Evolutionary conservation across 2,329 filamentous ascomycete species (phyloP).

Genomic region (Pezicula radicicola): DNA sequence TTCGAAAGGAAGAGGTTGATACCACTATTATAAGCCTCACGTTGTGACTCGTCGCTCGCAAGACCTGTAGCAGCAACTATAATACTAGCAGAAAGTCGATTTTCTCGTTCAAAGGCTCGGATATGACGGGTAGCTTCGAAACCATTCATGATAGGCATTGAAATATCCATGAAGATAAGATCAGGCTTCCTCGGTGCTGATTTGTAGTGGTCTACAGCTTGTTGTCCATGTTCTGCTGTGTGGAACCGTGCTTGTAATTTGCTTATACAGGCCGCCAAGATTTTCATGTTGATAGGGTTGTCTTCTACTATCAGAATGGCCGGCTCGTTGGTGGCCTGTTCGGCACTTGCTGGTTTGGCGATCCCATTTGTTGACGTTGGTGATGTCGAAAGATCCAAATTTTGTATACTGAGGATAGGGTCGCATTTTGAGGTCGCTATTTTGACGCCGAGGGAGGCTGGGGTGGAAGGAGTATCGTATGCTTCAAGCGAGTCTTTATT

Average conservation of each 20-base stretch:
- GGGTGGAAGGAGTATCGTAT: too few relatives aligned
- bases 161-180: slow-evolving; percentile 39
- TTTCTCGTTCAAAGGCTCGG: slow-evolving; percentile 40
- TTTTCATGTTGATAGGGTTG: slow-evolving; percentile 34
- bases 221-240: slow-evolving; percentile 39
- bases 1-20: background rate
- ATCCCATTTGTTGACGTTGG: background rate
- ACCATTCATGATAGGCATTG: slow-evolving; percentile 53
- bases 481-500: too few relatives aligned
- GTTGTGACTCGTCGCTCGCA: background rate
- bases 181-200: slow-evolving; percentile 13
- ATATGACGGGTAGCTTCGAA: slow-evolving; percentile 44
- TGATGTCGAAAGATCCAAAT: background rate
- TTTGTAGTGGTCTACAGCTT: slow-evolving; percentile 37
- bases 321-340: slow-evolving; percentile 1
- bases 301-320: slow-evolving; percentile 35
- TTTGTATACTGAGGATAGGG: background rate
- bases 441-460: too few relatives aligned
- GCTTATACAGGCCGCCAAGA: slow-evolving; percentile 21
- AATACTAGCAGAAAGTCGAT: slow-evolving; percentile 33
- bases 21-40: background rate
- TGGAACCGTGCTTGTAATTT: slow-evolving; percentile 22
- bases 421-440: too few relatives aligned
- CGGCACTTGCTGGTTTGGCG: slow-evolving; percentile 3
- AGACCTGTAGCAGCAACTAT: slow-evolving; percentile 46